Conservation (phyloP, 2,329 filamentous ascomycete genomes). For the Colletotrichum orchidophilum region DNA sequence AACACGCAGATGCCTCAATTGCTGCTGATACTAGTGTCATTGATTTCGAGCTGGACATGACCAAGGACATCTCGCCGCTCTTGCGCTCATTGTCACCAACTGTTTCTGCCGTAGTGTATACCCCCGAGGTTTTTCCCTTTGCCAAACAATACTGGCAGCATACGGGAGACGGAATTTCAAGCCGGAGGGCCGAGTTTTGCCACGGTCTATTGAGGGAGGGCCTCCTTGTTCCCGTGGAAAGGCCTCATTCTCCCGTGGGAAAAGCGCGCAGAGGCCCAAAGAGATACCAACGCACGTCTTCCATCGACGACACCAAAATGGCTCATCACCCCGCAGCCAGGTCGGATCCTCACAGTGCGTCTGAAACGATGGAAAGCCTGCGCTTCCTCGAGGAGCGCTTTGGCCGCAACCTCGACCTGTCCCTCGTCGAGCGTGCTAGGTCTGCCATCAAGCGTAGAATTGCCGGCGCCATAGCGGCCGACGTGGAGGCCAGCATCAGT, state of each 20-base stretch:
- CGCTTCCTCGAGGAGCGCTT: conserved; percentile 94
- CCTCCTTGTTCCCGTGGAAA: conserved; percentile 54
- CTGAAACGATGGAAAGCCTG: conserved; percentile 70
- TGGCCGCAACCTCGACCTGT: conserved; percentile 86
- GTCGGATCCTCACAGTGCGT: conserved; percentile 34
- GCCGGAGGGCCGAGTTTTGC: conserved; percentile 90
- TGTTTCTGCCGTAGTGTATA: conserved; percentile 77
- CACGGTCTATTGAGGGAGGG: conserved; percentile 77
- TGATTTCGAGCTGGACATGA: conserved; percentile 70
- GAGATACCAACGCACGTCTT: conserved; percentile 75
- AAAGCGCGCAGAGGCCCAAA: conserved; percentile 75
- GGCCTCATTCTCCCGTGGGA: conserved; percentile 39
- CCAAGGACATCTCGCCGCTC: conserved; percentile 59
- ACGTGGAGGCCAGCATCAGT: conserved; percentile 70
- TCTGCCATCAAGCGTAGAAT: conserved; percentile 88
- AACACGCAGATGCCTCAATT: conserved; percentile 63
- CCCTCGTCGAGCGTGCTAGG: conserved; percentile 82
- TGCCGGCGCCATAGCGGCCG: conserved; percentile 81
- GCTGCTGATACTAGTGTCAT: conserved; percentile 62
- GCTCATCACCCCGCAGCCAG: conserved; percentile 36
- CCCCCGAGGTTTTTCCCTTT: conserved; percentile 70
- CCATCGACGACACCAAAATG: conserved; percentile 46
- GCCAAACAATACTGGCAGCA: conserved; percentile 99
- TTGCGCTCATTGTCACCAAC: conserved; percentile 66
- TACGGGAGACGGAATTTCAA: conserved; percentile 90